phyloP scores from a whole-genome alignment of 192 early-diverging fungal genomes.

The Gigaspora rosea region DNA sequence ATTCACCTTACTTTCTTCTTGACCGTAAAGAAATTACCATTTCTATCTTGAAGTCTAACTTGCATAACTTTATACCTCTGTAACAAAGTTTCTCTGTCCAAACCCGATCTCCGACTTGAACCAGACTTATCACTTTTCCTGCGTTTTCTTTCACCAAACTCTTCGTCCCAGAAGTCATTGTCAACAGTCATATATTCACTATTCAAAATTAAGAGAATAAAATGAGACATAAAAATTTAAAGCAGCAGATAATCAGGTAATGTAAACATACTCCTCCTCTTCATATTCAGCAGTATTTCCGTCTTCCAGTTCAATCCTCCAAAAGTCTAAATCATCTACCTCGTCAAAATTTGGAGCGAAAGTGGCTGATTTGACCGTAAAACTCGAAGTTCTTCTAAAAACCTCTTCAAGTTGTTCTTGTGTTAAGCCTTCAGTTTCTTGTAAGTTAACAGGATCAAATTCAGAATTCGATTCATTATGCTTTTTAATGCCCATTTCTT shows the following conservation, averaged over 20 bases:
- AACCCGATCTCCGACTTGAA: conserved; percentile 36
- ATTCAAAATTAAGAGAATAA: conserved; percentile 22
- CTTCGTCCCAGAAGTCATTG: conserved; percentile 81
- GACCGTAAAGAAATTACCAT: conserved; percentile 83
- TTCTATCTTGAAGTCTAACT: conserved; percentile 80
- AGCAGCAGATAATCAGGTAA: background rate
- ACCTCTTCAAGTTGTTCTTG: conserved; percentile 86
- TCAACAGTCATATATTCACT: conserved; percentile 82
- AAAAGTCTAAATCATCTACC: conserved; percentile 73
- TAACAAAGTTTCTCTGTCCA: conserved; percentile 70
- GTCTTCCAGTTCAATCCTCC: conserved; percentile 77
- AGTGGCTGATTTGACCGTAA: conserved; percentile 71
- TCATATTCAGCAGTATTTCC: conserved; percentile 70
- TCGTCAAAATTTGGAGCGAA: conserved; percentile 62
- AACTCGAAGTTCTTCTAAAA: conserved; percentile 87
- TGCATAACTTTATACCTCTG: conserved; percentile 87
- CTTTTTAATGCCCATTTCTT: conserved; percentile 63
- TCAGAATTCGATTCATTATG: background rate
- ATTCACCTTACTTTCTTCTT: conserved; percentile 77
- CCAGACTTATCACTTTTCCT: conserved; percentile 51
- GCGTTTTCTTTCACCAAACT: conserved; percentile 49
- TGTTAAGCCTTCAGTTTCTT: conserved; percentile 55
- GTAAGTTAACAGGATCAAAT: background rate
- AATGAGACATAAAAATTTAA: background rate
- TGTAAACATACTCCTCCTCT: conserved; percentile 71